Percentiles rank a stretch among this genome's conserved stretches.
These are phyloP conservation scores for Leccinum rimulosum DNA, from an alignment of 768 basidiomycete species.

Conservation along the genomic window DNA sequence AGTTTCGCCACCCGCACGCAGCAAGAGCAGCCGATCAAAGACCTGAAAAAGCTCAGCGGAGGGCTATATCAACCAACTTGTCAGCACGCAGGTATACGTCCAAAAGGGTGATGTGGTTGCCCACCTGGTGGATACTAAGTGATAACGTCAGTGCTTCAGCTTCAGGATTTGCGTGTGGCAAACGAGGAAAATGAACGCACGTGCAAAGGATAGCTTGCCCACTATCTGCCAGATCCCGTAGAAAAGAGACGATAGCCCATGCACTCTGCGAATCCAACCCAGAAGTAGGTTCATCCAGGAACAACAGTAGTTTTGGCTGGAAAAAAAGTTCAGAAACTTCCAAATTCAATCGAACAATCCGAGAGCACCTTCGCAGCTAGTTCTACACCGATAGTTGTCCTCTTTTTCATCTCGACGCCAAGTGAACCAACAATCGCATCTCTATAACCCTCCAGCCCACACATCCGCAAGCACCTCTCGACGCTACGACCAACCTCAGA, in stretches of 20 bases:
- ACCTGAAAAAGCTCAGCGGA: constrained; percentile 80
- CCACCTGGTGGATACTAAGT: constrained; percentile 39
- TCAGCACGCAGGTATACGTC: neutral
- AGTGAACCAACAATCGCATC: constrained; percentile 70
- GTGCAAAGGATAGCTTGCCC: constrained; percentile 94
- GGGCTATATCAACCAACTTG: constrained; percentile 40
- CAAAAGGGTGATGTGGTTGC: neutral
- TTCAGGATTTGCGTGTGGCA: neutral
- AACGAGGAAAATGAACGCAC: constrained; percentile 34
- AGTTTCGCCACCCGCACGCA: constrained; percentile 72
- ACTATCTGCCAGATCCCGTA: constrained; percentile 70
- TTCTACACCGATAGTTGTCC: constrained; percentile 85
- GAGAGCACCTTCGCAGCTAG: constrained; percentile 64
- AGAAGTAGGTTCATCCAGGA: constrained; percentile 88
- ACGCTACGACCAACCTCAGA: constrained; percentile 36
- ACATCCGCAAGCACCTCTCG: constrained; percentile 56
- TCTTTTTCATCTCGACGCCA: constrained; percentile 71
- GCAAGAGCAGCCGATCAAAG: constrained; percentile 76
- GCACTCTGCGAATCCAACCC: constrained; percentile 86
- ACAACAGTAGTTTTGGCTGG: constrained; percentile 74
- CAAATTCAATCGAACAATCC: neutral
- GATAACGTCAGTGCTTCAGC: neutral
- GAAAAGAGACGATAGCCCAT: constrained; percentile 76
- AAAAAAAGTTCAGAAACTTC: neutral
- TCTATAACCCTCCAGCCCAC: constrained; percentile 60